A percentile compares a stretch with the other conserved stretches of the same genome.
phyloP scores from a whole-genome alignment of 768 basidiomycete genomes.

The Russula sp. region DNA sequence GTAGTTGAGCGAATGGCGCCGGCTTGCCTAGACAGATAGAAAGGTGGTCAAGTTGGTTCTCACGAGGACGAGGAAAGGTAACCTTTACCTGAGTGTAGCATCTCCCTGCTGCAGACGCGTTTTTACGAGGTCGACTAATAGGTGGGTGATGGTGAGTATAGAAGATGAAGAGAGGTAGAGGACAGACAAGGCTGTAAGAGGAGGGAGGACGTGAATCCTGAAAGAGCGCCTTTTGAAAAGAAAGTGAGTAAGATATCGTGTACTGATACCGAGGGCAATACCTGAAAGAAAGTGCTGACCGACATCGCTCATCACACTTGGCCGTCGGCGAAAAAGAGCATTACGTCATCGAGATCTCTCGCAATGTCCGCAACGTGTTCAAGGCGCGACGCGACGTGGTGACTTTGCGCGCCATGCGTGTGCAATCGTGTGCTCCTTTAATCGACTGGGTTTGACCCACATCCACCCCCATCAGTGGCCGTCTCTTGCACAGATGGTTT shows the following conservation, averaged over 20 bases:
- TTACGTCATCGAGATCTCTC: neutral
- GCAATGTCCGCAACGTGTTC: neutral
- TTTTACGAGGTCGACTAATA: conserved; percentile 79
- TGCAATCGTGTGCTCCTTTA: neutral
- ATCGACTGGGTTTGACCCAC: neutral
- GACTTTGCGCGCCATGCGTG: neutral
- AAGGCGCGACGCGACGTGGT: neutral
- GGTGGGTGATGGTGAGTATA: neutral
- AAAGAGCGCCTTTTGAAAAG: conserved; percentile 57
- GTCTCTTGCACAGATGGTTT: conserved; percentile 7
- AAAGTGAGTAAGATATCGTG: neutral
- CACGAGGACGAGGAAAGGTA: conserved; percentile 30
- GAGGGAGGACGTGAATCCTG: conserved; percentile 69
- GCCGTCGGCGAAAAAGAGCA: neutral
- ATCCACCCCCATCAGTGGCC: neutral
- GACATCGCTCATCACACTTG: conserved; percentile 51
- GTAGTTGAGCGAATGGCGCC: conserved; percentile 43
- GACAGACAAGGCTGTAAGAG: conserved; percentile 68
- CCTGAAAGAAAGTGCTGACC: conserved; percentile 60
- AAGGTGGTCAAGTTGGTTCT: neutral
- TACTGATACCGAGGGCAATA: conserved; percentile 20
- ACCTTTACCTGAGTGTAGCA: conserved; percentile 29
- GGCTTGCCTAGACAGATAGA: conserved; percentile 27
- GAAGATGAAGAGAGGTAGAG: neutral
- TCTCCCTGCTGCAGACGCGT: conserved; percentile 87